phyloP scores from a whole-genome alignment of 164 flowering plant genomes.

The Kalanchoe fedtschenkoi region DNA sequence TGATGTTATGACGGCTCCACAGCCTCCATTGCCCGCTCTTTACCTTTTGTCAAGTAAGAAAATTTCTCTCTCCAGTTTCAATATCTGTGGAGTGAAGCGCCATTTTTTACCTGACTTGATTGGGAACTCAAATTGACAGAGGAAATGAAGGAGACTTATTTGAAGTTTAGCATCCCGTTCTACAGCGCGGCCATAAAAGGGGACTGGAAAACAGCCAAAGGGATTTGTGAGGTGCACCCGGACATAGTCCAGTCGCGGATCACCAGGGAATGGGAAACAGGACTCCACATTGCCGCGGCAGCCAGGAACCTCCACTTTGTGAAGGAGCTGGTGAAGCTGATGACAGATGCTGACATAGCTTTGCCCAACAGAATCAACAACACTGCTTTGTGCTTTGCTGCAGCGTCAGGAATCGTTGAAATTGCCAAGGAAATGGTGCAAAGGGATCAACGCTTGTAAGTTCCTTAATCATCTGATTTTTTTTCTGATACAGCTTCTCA shows the following conservation, averaged over 20 bases:
- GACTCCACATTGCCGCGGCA: slow-evolving; percentile 5
- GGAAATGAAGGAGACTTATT: neutral
- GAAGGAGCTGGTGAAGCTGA: neutral
- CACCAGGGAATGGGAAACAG: neutral
- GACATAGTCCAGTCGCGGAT: neutral
- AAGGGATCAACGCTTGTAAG: slow-evolving; percentile 6
- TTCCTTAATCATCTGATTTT: too few relatives aligned
- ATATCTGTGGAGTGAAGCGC: too few relatives aligned
- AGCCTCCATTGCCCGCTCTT: neutral
- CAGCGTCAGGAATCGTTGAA: slow-evolving; percentile 12
- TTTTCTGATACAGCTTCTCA: neutral
- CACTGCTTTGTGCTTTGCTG: slow-evolving; percentile 29
- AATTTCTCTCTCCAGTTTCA: too few relatives aligned
- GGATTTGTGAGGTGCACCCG: neutral
- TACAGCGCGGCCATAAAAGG: slow-evolving; percentile 9
- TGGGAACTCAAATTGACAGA: too few relatives aligned
- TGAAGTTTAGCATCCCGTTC: neutral
- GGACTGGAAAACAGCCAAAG: neutral
- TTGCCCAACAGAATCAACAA: slow-evolving; percentile 1
- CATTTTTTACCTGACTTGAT: too few relatives aligned
- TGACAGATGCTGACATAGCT: slow-evolving; percentile 6
- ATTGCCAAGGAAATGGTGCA: slow-evolving; percentile 23
- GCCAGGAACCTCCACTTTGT: neutral
- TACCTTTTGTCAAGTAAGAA: neutral
- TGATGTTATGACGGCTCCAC: neutral